These are phyloP conservation scores for Naganishia liquefaciens DNA, from an alignment of 1,284 basidiomycete species.

Conservation along the genomic window DNA sequence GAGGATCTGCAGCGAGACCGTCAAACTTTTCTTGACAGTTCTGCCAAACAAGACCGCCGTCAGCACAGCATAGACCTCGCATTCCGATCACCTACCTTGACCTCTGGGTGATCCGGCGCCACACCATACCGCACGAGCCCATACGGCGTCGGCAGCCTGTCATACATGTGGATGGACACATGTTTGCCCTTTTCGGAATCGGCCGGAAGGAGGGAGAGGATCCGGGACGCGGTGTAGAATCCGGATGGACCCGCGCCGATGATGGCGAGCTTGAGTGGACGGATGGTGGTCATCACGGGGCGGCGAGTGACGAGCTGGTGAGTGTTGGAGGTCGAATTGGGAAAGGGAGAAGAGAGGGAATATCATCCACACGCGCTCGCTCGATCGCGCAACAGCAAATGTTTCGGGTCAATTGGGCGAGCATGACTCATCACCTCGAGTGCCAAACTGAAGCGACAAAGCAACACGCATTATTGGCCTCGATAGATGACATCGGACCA, in stretches of 20 bases:
- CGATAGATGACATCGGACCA: no score
- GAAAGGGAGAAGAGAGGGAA: background rate
- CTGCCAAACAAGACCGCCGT: constrained; percentile 55
- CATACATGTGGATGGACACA: constrained; percentile 81
- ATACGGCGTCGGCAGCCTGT: constrained; percentile 90
- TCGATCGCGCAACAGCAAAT: constrained; percentile 4
- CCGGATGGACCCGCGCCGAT: constrained; percentile 83
- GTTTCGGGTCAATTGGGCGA: constrained; percentile 9
- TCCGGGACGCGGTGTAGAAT: constrained; percentile 86
- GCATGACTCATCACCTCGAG: constrained; percentile 14
- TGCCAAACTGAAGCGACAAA: background rate
- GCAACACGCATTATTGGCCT: background rate
- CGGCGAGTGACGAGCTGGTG: background rate
- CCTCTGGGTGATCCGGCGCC: constrained; percentile 97
- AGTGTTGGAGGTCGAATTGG: background rate
- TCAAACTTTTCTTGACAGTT: constrained; percentile 98
- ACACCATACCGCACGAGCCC: constrained; percentile 95
- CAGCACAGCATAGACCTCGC: background rate
- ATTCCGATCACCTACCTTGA: constrained; percentile 67
- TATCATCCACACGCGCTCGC: background rate
- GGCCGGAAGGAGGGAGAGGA: constrained; percentile 66
- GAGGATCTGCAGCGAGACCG: constrained; percentile 65
- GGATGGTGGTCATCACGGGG: constrained; percentile 1
- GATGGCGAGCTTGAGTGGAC: constrained; percentile 53
- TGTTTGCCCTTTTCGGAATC: constrained; percentile 52